Conservation (phyloP, 371 early-diverging fungal species). For the Mucor piriformis region DNA sequence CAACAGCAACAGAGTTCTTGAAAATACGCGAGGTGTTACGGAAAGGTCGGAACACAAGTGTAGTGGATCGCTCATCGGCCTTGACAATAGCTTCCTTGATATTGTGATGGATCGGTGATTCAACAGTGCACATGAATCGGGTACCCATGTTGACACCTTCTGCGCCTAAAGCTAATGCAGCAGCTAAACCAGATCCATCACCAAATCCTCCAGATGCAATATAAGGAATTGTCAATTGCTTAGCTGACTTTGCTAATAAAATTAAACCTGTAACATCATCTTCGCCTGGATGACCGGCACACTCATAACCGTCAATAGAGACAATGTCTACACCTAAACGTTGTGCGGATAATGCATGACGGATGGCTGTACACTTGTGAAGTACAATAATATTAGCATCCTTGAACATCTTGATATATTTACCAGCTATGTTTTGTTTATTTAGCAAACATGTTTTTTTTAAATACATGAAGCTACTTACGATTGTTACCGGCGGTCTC, state of each 20-base stretch:
- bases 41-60: conserved; percentile 76
- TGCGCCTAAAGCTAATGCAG: conserved; percentile 76
- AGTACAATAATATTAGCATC: conserved; percentile 72
- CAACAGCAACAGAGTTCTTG: conserved; percentile 70
- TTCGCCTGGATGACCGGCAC: conserved; percentile 87
- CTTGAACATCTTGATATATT: conserved; percentile 77
- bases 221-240: conserved; percentile 64
- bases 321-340: conserved; percentile 64
- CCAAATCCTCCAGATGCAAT: conserved; percentile 84
- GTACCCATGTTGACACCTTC: conserved; percentile 79
- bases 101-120: conserved; percentile 72
- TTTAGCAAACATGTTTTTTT: neutral
- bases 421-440: conserved; percentile 48
- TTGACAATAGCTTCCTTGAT: conserved; percentile 77
- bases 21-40: conserved; percentile 82
- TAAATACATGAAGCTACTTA: conserved; percentile 30
- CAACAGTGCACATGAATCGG: conserved; percentile 81
- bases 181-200: conserved; percentile 72
- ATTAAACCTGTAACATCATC: conserved; percentile 77
- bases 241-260: conserved; percentile 74
- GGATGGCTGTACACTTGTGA: conserved; percentile 80
- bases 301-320: conserved; percentile 82
- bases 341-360: conserved; percentile 74
- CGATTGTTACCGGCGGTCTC: conserved; percentile 73
- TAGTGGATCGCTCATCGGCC: conserved; percentile 68